These are phyloP conservation scores for Ajuga reptans DNA, from an alignment of 305 asterid genomes.

Conservation along the genomic window DNA sequence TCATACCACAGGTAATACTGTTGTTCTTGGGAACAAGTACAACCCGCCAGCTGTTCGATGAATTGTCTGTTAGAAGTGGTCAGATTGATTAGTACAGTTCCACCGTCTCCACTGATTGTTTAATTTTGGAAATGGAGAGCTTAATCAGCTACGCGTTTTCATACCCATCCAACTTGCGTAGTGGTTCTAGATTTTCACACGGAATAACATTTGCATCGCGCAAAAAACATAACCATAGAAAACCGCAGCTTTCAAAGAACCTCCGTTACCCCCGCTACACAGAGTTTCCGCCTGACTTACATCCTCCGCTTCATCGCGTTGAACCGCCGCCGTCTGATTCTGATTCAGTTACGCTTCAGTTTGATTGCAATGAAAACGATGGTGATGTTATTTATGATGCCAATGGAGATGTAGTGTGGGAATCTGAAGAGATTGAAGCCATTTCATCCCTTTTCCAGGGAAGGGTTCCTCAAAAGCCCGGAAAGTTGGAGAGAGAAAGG, in stretches of 20 bases:
- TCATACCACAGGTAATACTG: too few relatives aligned
- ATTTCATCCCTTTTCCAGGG: slow-evolving; percentile 81
- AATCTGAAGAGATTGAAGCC: slow-evolving; percentile 69
- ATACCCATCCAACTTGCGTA: slow-evolving; percentile 15
- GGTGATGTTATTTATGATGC: neutral
- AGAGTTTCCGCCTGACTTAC: slow-evolving; percentile 50
- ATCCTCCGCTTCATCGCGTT: slow-evolving; percentile 28
- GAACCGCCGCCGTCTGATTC: slow-evolving; percentile 18
- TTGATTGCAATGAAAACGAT: slow-evolving; percentile 22
- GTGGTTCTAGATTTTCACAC: slow-evolving; percentile 6
- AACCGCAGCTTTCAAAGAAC: slow-evolving; percentile 47
- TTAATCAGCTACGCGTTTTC: slow-evolving; percentile 17
- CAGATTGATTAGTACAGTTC: neutral
- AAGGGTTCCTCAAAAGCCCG: slow-evolving; percentile 81
- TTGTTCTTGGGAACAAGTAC: too few relatives aligned
- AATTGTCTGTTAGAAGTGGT: slow-evolving; percentile 30
- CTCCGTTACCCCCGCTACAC: slow-evolving; percentile 53
- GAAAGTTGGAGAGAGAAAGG: slow-evolving; percentile 49
- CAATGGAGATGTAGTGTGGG: slow-evolving; percentile 44
- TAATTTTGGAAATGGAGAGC: slow-evolving; percentile 30
- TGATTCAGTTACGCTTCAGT: slow-evolving; percentile 7
- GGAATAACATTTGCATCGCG: slow-evolving; percentile 33
- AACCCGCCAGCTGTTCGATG: slow-evolving; percentile 35
- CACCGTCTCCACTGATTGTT: neutral
- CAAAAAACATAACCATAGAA: slow-evolving; percentile 27